phyloP scores from a whole-genome alignment of 2,329 filamentous ascomycete genomes.

The Pestalotiopsis sp. region DNA sequence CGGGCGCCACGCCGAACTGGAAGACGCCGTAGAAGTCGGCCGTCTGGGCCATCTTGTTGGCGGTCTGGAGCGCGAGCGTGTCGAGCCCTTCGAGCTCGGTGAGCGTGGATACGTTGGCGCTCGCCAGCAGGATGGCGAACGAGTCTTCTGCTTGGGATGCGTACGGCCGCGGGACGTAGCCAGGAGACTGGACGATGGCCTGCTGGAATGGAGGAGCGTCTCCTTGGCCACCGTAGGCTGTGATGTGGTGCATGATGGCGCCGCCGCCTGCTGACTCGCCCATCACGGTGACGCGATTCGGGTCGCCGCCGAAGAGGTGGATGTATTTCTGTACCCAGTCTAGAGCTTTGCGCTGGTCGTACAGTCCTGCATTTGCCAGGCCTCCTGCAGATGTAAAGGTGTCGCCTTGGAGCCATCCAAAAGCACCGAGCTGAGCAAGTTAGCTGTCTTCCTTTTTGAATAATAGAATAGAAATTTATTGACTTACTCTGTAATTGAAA shows the following conservation, averaged over 20 bases:
- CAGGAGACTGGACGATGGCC: constrained; percentile 9
- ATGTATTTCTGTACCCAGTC: constrained; percentile 49
- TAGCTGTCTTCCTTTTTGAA: neutral
- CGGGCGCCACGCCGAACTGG: constrained; percentile 10
- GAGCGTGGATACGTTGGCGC: neutral
- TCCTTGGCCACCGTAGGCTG: neutral
- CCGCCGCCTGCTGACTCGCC: constrained; percentile 43
- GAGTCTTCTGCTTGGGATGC: constrained; percentile 1
- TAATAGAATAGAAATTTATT: no score
- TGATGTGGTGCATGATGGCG: constrained; percentile 8
- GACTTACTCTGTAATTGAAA: constrained; percentile 6
- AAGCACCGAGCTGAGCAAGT: constrained; percentile 7
- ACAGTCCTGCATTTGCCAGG: constrained; percentile 34
- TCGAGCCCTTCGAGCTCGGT: neutral
- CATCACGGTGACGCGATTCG: constrained; percentile 37
- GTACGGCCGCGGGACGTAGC: constrained; percentile 2
- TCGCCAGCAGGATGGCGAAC: neutral
- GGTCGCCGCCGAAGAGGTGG: constrained; percentile 21
- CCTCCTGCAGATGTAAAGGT: neutral
- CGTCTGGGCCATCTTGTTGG: constrained; percentile 9
- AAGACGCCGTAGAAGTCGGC: constrained; percentile 9
- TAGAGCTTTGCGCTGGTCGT: constrained; percentile 48
- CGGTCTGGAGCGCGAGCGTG: neutral
- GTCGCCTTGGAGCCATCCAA: constrained; percentile 10
- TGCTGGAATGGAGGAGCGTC: constrained; percentile 1